Evolutionary conservation across 208 protist genomes (phyloP).

Genomic region (Entamoeba invadens): DNA sequence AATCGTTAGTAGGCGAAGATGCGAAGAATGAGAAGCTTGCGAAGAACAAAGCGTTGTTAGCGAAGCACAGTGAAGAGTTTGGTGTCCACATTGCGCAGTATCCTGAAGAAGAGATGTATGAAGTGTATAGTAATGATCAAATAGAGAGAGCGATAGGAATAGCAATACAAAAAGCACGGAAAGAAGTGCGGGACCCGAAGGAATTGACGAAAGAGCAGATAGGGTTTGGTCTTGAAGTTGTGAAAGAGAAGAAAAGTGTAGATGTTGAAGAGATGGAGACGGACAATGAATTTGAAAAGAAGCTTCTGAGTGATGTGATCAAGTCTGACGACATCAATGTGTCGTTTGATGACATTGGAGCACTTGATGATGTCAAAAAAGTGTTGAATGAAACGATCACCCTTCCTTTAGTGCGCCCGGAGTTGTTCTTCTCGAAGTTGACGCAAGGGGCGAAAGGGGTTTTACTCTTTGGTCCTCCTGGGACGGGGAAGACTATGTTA

Average conservation of each 20-base stretch:
- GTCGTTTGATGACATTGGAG: conserved; percentile 18
- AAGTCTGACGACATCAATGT: not conserved
- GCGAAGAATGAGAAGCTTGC: not conserved
- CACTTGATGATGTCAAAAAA: conserved; percentile 17
- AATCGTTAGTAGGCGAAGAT: not conserved
- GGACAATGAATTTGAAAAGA: not conserved
- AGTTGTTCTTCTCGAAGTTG: conserved; percentile 9
- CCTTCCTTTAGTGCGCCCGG: conserved; percentile 21
- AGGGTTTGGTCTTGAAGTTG: not conserved
- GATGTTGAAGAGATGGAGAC: not conserved
- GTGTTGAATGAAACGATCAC: conserved; percentile 23
- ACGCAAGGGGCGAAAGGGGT: conserved; percentile 57
- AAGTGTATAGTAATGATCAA: conserved; percentile 67
- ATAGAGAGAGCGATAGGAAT: not conserved
- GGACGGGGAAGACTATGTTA: conserved; percentile 36
- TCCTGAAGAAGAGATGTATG: conserved; percentile 45
- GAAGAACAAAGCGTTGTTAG: not conserved
- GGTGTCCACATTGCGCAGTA: not conserved
- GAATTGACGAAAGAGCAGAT: conserved; percentile 46
- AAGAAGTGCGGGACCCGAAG: conserved; percentile 74
- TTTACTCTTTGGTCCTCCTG: conserved; percentile 33
- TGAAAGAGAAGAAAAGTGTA: not conserved
- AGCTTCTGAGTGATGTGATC: not conserved
- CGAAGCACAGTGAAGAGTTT: not conserved
- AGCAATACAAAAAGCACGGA: conserved; percentile 50